These are phyloP conservation scores for Chrysochromulina tobinii DNA, from an alignment of 78 protist species.

Conservation along the genomic window DNA sequence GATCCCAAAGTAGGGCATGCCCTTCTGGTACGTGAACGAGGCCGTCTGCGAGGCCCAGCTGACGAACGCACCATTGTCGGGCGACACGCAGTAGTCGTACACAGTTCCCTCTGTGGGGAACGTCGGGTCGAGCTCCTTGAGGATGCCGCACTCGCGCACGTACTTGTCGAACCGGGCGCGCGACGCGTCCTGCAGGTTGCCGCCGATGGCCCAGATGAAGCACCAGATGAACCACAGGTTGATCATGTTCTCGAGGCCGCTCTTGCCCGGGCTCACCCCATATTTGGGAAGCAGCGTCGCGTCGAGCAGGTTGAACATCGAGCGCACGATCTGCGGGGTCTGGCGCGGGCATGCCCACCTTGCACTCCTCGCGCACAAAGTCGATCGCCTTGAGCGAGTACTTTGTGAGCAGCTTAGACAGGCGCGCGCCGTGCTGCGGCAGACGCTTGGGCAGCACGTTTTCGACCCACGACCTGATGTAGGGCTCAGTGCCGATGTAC, in stretches of 20 bases:
- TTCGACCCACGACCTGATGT: slow-evolving; percentile 53
- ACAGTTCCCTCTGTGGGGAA: slow-evolving; percentile 6
- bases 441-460: not conserved
- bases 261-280: not conserved
- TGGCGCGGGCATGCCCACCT: slow-evolving; percentile 23
- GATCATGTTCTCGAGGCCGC: not conserved
- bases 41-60: slow-evolving; percentile 41
- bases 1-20: slow-evolving; percentile 41
- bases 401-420: not conserved
- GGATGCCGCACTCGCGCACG: not conserved
- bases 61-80: not conserved
- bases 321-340: slow-evolving; percentile 33
- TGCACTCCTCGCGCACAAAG: slow-evolving; percentile 41
- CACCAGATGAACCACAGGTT: slow-evolving; percentile 39
- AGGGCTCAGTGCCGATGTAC: slow-evolving; percentile 65
- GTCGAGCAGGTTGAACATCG: slow-evolving; percentile 28
- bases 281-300: not conserved
- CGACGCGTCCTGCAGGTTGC: slow-evolving; percentile 12
- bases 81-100: slow-evolving; percentile 37
- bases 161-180: slow-evolving; percentile 7
- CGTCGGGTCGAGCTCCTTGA: not conserved
- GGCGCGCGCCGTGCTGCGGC: not conserved
- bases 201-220: slow-evolving; percentile 60
- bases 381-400: not conserved
- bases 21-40: slow-evolving; percentile 9